Evolutionary conservation across 257 asterid genomes (phyloP), one percentile per base, ranked within the genome.

Genomic region (Catharanthus roseus): DNA sequence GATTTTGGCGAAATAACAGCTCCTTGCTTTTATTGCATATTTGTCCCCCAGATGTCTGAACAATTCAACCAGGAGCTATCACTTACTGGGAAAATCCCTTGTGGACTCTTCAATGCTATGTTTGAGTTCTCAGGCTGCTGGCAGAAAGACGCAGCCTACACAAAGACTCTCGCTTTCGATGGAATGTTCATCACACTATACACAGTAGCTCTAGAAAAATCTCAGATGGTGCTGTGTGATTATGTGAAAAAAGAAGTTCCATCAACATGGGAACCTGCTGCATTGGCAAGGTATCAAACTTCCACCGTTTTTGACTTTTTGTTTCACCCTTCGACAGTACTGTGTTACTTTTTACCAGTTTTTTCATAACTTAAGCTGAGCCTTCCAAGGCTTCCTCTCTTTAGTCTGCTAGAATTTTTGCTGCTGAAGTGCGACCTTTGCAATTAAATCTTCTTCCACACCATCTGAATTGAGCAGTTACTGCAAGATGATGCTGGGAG

Each of bases 121-220:
- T 95, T 91, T 75, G 99, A 95, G 82, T 95, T 88, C 78, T 88
- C 99, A 67, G 90, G 96, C 72, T 84, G 96, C 72, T 95, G 99
- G 99, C 99, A 89, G 82, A 91, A 88, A 81, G 99, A 95, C 54
- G 97, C 99, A 39, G 92, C 99, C 38, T 77, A 78, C 81, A 88
- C 97, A 29, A 86, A 87, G 80, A 72, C 90, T 54, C 99, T 95
- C 54, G 93, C 96, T 68, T 95, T 91, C 74, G 99, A 95, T 79
- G 99, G 99, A 74, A 84, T 91, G 78, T 89, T 89, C 81, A 86
- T 95, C 75, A 88, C 95, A 26, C 75, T 95, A 31, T 95, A 95
- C 75, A 81, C 95, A 10, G 88, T 95, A 76, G 99, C 99, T 38
- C 86, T 95, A 18, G 99, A 95, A 74, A 95, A 95, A 85, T 89